Evolutionary conservation across 495 filamentous ascomycete species (phyloP).

Genomic region (Evernia prunastri): DNA sequence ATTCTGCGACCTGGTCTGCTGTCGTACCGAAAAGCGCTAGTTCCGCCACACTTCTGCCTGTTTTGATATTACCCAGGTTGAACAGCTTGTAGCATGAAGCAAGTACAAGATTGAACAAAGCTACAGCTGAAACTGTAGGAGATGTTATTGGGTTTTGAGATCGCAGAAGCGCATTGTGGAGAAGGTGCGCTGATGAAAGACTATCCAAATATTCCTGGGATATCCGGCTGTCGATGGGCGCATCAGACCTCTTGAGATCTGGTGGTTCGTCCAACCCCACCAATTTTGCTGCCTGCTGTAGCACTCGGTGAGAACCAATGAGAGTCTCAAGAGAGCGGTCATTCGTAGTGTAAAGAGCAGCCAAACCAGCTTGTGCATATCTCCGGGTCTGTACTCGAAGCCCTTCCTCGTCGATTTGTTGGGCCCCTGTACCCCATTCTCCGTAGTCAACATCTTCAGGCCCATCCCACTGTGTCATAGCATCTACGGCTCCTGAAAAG

Average conservation of each 20-base stretch:
- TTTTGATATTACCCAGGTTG: conserved; percentile 51
- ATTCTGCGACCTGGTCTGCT: conserved; percentile 58
- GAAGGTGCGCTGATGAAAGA: conserved; percentile 41
- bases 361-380: conserved; percentile 69
- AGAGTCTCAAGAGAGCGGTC: conserved; percentile 53
- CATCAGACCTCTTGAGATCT: conserved; percentile 30
- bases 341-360: conserved; percentile 63
- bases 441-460: conserved; percentile 74
- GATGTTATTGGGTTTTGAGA: conserved; percentile 60
- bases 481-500: conserved; percentile 46
- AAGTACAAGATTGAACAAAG: conserved; percentile 60
- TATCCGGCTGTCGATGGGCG: neutral
- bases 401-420: conserved; percentile 47
- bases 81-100: conserved; percentile 61
- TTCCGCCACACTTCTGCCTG: conserved; percentile 53
- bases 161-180: conserved; percentile 52
- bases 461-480: conserved; percentile 71
- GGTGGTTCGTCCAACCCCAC: conserved; percentile 50
- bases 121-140: conserved; percentile 52
- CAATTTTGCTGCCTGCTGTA: conserved; percentile 53
- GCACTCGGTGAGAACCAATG: conserved; percentile 54
- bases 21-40: conserved; percentile 51
- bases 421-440: conserved; percentile 49
- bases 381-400: conserved; percentile 47
- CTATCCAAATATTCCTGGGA: conserved; percentile 34